Evolutionary conservation across 768 basidiomycete species (phyloP).

Genomic region (Tulasnella sp.): DNA sequence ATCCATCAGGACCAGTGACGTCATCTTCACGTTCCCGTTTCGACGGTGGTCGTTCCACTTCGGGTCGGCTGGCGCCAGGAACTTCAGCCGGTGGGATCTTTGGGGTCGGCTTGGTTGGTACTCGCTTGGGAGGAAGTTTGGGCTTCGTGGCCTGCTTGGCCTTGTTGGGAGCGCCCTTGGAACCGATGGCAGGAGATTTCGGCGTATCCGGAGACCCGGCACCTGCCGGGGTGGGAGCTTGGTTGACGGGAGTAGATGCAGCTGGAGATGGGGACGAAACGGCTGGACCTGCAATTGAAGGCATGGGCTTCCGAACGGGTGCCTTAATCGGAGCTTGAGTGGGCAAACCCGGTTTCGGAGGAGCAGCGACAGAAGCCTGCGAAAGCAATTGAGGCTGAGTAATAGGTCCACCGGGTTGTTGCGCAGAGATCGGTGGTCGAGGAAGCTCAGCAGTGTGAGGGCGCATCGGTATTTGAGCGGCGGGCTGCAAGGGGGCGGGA

Average conservation of each 20-base stretch:
- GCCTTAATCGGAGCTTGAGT: not conserved
- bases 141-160: not conserved
- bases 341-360: not conserved
- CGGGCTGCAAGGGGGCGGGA: not conserved
- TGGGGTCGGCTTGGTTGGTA: not conserved
- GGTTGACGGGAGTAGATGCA: conserved; percentile 23
- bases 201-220: conserved; percentile 24
- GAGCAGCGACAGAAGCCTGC: not conserved
- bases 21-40: conserved; percentile 14
- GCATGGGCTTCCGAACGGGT: not conserved
- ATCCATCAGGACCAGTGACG: not conserved
- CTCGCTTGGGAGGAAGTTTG: conserved; percentile 10
- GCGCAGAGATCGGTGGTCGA: not conserved
- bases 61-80: not conserved
- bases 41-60: not conserved
- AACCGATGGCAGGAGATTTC: conserved; percentile 8
- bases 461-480: not conserved
- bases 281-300: not conserved
- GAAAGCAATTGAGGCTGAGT: conserved; percentile 1
- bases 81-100: conserved; percentile 18
- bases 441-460: conserved; percentile 19
- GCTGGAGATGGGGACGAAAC: conserved; percentile 7
- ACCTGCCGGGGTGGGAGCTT: conserved; percentile 14
- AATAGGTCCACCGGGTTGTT: not conserved
- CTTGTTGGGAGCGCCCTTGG: not conserved